A percentile compares a stretch with the other conserved stretches of the same genome.
Evolutionary conservation across 306 rosid species (phyloP).

Genomic region (Argentina anserina): DNA sequence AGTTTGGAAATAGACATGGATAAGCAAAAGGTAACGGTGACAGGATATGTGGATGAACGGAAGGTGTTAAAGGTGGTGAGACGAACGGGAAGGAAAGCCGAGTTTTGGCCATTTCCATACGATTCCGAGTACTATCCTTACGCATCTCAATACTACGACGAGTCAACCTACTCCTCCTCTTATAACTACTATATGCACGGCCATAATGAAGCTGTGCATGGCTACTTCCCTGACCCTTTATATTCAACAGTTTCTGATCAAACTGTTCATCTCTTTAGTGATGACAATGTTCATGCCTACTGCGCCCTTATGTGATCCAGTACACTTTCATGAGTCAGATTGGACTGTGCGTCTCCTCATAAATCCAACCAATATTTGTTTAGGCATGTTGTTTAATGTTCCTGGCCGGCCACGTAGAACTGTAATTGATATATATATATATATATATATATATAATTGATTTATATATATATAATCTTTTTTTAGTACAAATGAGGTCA

Average conservation of each 20-base stretch:
- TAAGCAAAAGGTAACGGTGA: constrained; percentile 61
- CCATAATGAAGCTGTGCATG: constrained; percentile 48
- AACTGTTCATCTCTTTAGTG: constrained; percentile 67
- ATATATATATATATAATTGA: no score
- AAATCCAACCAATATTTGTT: no score
- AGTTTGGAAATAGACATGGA: constrained; percentile 72
- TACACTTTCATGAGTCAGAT: neutral
- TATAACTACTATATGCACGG: constrained; percentile 72
- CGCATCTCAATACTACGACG: constrained; percentile 55
- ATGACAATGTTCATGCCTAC: constrained; percentile 69
- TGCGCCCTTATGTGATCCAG: constrained; percentile 57
- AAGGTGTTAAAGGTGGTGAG: constrained; percentile 57
- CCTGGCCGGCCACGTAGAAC: no score
- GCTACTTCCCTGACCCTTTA: constrained; percentile 62
- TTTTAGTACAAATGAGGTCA: no score
- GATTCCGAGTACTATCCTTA: constrained; percentile 63
- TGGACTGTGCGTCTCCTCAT: no score
- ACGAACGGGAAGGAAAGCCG: constrained; percentile 81
- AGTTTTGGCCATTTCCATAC: constrained; percentile 78
- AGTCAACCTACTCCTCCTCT: constrained; percentile 49
- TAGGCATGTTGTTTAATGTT: no score
- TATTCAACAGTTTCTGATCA: constrained; percentile 54
- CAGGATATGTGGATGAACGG: constrained; percentile 52
- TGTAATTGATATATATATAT: no score
- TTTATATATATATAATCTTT: no score